Conservation (phyloP, 495 filamentous ascomycete genomes). For the Tuber indicum region DNA sequence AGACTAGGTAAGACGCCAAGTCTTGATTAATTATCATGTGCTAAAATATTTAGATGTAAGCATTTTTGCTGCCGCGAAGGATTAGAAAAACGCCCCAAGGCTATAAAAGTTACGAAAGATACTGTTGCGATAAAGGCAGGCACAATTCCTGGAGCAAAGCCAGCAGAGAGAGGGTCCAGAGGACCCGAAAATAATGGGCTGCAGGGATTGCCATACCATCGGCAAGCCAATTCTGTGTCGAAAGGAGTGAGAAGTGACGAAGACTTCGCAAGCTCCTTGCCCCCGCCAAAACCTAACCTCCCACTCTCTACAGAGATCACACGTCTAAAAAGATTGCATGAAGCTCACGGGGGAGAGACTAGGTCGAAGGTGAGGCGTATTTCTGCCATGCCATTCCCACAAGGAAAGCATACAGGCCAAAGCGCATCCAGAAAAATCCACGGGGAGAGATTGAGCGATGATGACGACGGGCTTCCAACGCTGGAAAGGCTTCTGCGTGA, state of each 20-base stretch:
- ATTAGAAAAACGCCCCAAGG: slow-evolving; percentile 66
- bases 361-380: not conserved
- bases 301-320: not conserved
- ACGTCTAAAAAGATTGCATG: not conserved
- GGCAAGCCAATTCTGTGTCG: not conserved
- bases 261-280: not conserved
- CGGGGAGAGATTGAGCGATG: not conserved
- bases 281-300: not conserved
- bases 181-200: not conserved
- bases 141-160: not conserved
- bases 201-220: not conserved
- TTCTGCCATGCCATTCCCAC: not conserved
- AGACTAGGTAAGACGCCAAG: slow-evolving; percentile 49
- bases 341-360: not conserved
- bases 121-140: slow-evolving; percentile 29
- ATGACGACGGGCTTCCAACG: not conserved
- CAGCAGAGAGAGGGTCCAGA: not conserved
- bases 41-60: slow-evolving; percentile 53
- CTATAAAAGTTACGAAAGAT: slow-evolving; percentile 39
- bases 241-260: not conserved
- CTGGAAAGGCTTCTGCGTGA: not conserved
- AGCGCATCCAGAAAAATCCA: not conserved
- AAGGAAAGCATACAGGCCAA: not conserved
- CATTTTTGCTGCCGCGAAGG: slow-evolving; percentile 89
- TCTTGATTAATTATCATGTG: slow-evolving; percentile 38